Base-by-base conservation (phyloP, 495 filamentous ascomycete genomes). In the Xylaria curta region DNA sequence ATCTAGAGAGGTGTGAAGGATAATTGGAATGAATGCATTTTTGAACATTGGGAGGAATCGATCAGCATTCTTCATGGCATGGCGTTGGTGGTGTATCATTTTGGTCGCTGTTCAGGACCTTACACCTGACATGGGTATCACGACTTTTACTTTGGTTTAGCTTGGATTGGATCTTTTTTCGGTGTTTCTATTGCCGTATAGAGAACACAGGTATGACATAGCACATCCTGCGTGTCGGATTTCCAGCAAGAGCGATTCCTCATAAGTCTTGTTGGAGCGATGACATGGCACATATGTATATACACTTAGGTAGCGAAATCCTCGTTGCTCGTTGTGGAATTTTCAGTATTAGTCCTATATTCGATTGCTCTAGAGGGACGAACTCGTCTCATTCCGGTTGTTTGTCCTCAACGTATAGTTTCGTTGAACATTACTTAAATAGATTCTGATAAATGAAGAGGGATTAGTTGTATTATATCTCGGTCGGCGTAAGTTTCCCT, bases 51-150 rank as follows among this genome's bases (percentile, higher is more conserved):
- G 51, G 51, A 60, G 24, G 42, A 64, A 60, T 51, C 24, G 7
- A 42, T 47, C 17, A 31, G 36, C 44, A 66, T 60, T 71, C 49
- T 60, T 51, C 61, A 66, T 59, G 69, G 69, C 69, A 51, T 60
- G 69, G 69, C 69, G 68, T 60, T 68, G 66, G 66, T 59, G 66
- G 66, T 38, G 17, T 68, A 53, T 46, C 4, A 47, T 33, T 46
- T 62, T 15, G 21, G 53, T 47, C 26, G 2, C 17, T n/a, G 10
- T 68, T 31, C 40, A 40, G 47, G 65, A 44, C n/a, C 26, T 1
- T 3, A 67, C 28, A 26, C 44, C 13, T 54, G n/a, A 33, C 17
- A 40, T 44, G 65, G 28, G 46, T 3, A 44, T 42, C 28, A 54
- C 49, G 47, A 44, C 33, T 68, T 24, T 59, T 24, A 42, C 38